Evolutionary conservation across 805 yeast genomes (phyloP).

Genomic region (Saturnispora silvae): DNA sequence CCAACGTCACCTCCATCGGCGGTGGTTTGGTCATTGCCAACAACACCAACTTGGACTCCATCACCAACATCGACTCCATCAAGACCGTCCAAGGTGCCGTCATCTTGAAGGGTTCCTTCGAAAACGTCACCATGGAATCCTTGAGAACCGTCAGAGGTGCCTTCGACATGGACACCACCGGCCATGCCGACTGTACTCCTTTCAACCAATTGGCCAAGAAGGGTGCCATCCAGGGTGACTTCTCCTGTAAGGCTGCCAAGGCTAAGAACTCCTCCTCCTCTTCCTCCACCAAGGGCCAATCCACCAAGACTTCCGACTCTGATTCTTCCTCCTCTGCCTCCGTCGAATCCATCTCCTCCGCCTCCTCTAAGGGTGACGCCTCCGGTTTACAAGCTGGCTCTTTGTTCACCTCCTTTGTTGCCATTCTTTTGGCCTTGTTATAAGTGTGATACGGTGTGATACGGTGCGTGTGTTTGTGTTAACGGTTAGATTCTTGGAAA

Average conservation of each 20-base stretch:
- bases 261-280: conserved; percentile 37
- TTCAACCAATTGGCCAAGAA: conserved; percentile 62
- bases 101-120: conserved; percentile 66
- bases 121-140: conserved; percentile 63
- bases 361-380: conserved; percentile 24
- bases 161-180: conserved; percentile 64
- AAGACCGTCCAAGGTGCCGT: conserved; percentile 83
- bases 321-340: conserved; percentile 22
- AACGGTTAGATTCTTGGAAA: too few species aligned
- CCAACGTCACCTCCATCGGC: conserved; percentile 61
- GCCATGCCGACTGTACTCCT: conserved; percentile 71
- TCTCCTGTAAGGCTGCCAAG: conserved; percentile 56
- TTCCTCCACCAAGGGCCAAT: conserved; percentile 19
- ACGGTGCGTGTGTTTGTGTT: too few species aligned
- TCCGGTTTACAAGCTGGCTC: conserved; percentile 26
- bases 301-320: conserved; percentile 25
- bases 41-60: conserved; percentile 59
- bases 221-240: conserved; percentile 90
- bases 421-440: conserved; percentile 40
- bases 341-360: conserved; percentile 16
- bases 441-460: too few species aligned
- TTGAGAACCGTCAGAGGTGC: conserved; percentile 86
- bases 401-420: conserved; percentile 38
- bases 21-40: conserved; percentile 90
- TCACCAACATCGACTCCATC: conserved; percentile 68